A percentile compares a stretch with the other conserved stretches of the same genome.
phyloP scores from a whole-genome alignment of 495 filamentous ascomycete genomes.

The Hypoxylon trugodes region DNA sequence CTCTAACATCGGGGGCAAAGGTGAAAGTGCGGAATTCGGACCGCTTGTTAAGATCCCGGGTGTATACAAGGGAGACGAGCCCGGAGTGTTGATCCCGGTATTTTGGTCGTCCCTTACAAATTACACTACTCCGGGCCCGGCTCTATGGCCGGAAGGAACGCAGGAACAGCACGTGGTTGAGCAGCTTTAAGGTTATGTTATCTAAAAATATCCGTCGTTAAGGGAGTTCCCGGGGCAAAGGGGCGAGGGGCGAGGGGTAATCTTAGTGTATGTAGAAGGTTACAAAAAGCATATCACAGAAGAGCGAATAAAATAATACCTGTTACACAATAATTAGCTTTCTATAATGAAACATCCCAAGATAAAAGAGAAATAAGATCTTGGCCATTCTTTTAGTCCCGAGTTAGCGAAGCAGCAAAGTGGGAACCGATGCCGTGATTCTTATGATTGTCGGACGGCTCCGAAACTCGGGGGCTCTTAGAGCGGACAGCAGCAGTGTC shows the following conservation, averaged over 20 bases:
- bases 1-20: background rate
- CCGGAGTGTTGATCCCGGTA: conserved; percentile 29
- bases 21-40: background rate
- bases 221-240: too few species aligned
- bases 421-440: background rate
- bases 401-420: conserved; percentile 5
- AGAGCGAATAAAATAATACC: too few species aligned
- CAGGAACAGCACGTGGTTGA: conserved; percentile 26
- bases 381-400: conserved; percentile 28
- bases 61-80: conserved; percentile 26
- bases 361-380: too few species aligned
- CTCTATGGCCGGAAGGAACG: conserved; percentile 26
- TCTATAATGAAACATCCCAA: too few species aligned
- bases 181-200: too few species aligned
- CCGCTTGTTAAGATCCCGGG: conserved; percentile 19
- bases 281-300: too few species aligned
- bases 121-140: conserved; percentile 31
- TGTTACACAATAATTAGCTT: too few species aligned
- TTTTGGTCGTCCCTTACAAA: conserved; percentile 34
- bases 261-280: too few species aligned
- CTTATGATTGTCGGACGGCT: conserved; percentile 14
- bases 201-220: too few species aligned
- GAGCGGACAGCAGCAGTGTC: too few species aligned
- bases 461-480: conserved; percentile 34
- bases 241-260: too few species aligned